phyloP scores from a whole-genome alignment of 2,329 filamentous ascomycete genomes.

The Basipetospora chlamydospora region DNA sequence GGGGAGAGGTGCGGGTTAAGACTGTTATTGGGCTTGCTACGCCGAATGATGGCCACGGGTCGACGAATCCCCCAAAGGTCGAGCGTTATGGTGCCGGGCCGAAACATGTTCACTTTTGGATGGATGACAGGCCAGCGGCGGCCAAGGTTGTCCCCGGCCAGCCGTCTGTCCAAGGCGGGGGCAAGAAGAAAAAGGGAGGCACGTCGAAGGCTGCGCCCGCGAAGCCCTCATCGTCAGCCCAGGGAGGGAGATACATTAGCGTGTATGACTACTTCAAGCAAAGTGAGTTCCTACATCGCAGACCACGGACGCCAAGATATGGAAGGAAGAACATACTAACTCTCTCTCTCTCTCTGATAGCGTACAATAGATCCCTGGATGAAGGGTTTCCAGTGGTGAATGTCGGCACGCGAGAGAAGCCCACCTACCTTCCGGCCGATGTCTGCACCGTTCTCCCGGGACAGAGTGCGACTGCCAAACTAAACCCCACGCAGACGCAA shows the following conservation, averaged over 20 bases:
- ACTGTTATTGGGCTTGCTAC: constrained; percentile 21
- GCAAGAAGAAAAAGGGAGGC: constrained; percentile 11
- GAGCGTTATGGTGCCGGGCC: constrained; percentile 27
- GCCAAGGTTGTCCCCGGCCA: too few relatives aligned
- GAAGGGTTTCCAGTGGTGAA: constrained; percentile 56
- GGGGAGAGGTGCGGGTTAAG: constrained; percentile 19
- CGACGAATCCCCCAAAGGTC: constrained; percentile 15
- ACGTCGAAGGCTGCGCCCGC: constrained; percentile 13
- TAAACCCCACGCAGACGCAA: constrained; percentile 39
- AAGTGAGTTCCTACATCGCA: constrained; percentile 17
- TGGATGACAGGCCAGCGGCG: constrained; percentile 14
- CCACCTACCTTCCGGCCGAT: constrained; percentile 53
- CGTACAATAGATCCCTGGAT: constrained; percentile 20
- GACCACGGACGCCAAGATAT: too few relatives aligned
- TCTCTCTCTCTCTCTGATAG: too few relatives aligned
- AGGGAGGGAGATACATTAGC: constrained; percentile 27
- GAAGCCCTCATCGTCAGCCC: constrained; percentile 8
- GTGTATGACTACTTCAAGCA: constrained; percentile 35
- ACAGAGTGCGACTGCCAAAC: constrained; percentile 2
- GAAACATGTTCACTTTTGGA: constrained; percentile 38
- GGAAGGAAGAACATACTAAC: too few relatives aligned
- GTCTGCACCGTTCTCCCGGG: constrained; percentile 41
- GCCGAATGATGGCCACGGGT: constrained; percentile 16
- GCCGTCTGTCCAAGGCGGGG: too few relatives aligned
- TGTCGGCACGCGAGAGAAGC: constrained; percentile 39